Evolutionary conservation across 23 red algal species (phyloP), one percentile per base, ranked within the genome.

Genomic region (Chondrus crispus): DNA sequence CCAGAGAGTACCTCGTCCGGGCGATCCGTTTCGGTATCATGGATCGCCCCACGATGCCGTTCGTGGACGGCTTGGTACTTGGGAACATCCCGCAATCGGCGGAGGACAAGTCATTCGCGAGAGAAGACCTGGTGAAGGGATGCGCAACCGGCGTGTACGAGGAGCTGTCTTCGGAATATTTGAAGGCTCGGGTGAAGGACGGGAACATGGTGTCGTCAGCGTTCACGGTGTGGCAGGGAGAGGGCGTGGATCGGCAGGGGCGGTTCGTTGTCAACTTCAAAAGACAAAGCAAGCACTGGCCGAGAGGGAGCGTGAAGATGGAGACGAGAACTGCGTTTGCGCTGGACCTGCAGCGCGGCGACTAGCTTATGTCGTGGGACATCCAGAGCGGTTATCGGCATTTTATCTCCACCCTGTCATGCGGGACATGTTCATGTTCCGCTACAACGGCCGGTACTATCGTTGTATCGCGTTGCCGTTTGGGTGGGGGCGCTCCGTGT

Each of bases 251-350:
- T 13, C 12, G 52, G 46, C 53, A 52, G 14, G 74, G 74, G 20
- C 41, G 74, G 74, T 81, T 81, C 29, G 46, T 81, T 14, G 41
- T 81, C 18, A 81, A 81, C 40, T 53, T 81, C 46, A 24, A 18
- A 12, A 52, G 46, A 20, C 74, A 81, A 29, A 1, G 74, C 0
- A 81, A 1, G 74, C n/a, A 24, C 1, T 81, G 46, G 74, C 20
- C 32, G 46, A 20, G 24, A 60, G 2, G 52, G 41, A 58, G 24
- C 6, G 32, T 53, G 32, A 83, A 83, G 78, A 54, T 62, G 2
- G 78, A 83, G 40, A 58, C 1, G 24, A 26, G 55, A 47, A 11
- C 24, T n/a, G 1, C 26, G 38, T 77, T 77, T 38, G 37, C 44
- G 13, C n/a, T 46, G 71, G 1, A 1, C 0, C 35, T 1, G 71